phyloP scores from a whole-genome alignment of 768 basidiomycete genomes.

The Lepiota venenata region DNA sequence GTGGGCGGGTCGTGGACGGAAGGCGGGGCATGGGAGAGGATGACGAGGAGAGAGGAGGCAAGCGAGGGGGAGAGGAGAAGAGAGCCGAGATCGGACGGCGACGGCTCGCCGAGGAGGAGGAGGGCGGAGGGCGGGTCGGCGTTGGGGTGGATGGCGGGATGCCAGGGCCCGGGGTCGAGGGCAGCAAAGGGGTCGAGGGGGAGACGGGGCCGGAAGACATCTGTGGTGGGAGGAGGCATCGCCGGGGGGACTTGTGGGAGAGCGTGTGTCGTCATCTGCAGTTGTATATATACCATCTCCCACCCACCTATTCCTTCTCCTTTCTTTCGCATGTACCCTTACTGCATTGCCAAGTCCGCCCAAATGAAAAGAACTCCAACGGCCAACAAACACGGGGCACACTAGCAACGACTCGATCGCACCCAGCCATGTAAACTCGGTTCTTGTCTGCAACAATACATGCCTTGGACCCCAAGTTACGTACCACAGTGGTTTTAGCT shows the following conservation, averaged over 20 bases:
- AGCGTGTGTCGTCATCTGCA: not conserved
- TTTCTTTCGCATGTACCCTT: too few relatives aligned
- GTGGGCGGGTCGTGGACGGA: constrained; percentile 6
- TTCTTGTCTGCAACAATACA: too few relatives aligned
- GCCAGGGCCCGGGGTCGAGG: constrained; percentile 24
- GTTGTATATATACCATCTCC: not conserved
- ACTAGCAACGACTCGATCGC: too few relatives aligned
- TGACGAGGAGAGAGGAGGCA: constrained; percentile 30
- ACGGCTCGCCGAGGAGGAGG: constrained; percentile 38
- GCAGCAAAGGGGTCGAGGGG: constrained; percentile 33
- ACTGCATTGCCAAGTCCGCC: not conserved
- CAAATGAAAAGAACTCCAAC: too few relatives aligned
- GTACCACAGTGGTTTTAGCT: too few relatives aligned
- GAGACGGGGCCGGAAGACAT: constrained; percentile 34
- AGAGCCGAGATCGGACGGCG: constrained; percentile 29
- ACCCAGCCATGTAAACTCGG: too few relatives aligned
- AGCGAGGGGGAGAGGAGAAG: constrained; percentile 33
- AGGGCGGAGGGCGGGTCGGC: constrained; percentile 24
- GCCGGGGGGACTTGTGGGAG: not conserved
- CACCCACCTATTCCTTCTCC: not conserved
- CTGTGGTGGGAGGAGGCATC: constrained; percentile 3
- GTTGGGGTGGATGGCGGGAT: constrained; percentile 15
- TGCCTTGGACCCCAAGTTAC: too few relatives aligned
- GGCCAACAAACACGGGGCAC: too few relatives aligned
- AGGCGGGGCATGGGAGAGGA: constrained; percentile 32